Evolutionary conservation across 345 rosid species (phyloP), one percentile per base, ranked within the genome.

Genomic region (Acer campestre): DNA sequence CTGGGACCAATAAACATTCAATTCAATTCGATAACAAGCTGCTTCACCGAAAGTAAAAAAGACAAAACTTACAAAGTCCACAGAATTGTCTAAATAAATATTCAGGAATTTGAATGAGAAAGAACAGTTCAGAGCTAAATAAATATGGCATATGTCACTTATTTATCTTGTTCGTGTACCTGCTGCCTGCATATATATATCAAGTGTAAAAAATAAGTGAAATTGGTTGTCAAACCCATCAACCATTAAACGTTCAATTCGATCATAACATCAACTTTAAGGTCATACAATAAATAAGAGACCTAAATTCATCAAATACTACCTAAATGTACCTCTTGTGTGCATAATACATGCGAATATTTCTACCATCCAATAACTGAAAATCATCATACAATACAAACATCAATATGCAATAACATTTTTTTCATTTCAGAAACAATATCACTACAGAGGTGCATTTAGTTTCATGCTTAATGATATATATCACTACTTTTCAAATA

Each of bases 281-380:
- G 59, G 25, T 16, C 5, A 29, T 29, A 17, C 46, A 64, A 29
- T 17, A 62, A 64, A 49, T 17, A 10, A n/a, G 10, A 46, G 14
- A 23, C 2, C 29, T 61, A n/a, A n/a, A n/a, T n/a, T n/a, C n/a
- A n/a, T n/a, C n/a, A n/a, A n/a, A n/a, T n/a, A n/a, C n/a, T n/a
- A n/a, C n/a, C n/a, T n/a, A n/a, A n/a, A n/a, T n/a, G n/a, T n/a
- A n/a, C 55, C 61, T 74, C 75, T 80, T 82, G 73, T 75, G 80
- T 27, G 91, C 97, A 82, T 88, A 90, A 63, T 80, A 83, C 22
- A 90, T 82, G 0, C 89, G 83, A 29, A 92, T 88, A 59, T 78
- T 89, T 89, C 92, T 89, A 20, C 91, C 98, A 58, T 92, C 98
- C 12, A 92, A 72, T 68, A 78, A 73, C 97, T 90, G 74, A 67